Evolutionary conservation across 1,139 yeast species (phyloP).

Genomic region (Pichia sp.): DNA sequence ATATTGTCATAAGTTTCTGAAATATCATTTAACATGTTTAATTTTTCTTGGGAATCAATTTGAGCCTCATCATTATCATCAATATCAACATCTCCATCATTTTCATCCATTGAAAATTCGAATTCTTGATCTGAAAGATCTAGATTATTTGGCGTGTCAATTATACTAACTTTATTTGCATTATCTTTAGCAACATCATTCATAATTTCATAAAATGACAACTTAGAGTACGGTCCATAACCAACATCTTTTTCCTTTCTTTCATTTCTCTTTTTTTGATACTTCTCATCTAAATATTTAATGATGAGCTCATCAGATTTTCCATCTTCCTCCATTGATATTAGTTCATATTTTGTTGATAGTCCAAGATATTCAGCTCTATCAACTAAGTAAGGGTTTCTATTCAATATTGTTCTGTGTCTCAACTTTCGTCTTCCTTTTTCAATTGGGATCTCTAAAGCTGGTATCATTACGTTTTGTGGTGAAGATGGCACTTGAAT

Average conservation of each 20-base stretch:
- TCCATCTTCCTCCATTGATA: slow-evolving; percentile 26
- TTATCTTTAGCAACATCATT: slow-evolving; percentile 7
- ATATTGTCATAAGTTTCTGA: no score
- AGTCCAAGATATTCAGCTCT: slow-evolving; percentile 29
- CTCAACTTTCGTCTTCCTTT: slow-evolving; percentile 12
- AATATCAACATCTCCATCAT: background rate
- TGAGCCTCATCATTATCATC: background rate
- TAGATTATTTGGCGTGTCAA: no score
- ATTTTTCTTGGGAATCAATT: background rate
- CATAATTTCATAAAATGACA: slow-evolving; percentile 20
- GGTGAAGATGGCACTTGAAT: no score
- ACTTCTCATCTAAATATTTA: slow-evolving; percentile 21
- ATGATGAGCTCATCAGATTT: slow-evolving; percentile 25
- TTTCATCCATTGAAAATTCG: slow-evolving; percentile 2
- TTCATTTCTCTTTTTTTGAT: slow-evolving; percentile 18
- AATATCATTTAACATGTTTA: no score
- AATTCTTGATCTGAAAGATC: slow-evolving; percentile 8
- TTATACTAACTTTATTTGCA: background rate
- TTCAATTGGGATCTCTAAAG: no score
- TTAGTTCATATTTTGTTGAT: slow-evolving; percentile 24
- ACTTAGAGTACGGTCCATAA: slow-evolving; percentile 24
- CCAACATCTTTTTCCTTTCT: slow-evolving; percentile 25
- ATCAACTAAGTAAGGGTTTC: slow-evolving; percentile 29
- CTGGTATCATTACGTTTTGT: no score
- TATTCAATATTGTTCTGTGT: slow-evolving; percentile 15